Conservation (phyloP, 768 basidiomycete species). For the Rossbeevera mucosa region DNA sequence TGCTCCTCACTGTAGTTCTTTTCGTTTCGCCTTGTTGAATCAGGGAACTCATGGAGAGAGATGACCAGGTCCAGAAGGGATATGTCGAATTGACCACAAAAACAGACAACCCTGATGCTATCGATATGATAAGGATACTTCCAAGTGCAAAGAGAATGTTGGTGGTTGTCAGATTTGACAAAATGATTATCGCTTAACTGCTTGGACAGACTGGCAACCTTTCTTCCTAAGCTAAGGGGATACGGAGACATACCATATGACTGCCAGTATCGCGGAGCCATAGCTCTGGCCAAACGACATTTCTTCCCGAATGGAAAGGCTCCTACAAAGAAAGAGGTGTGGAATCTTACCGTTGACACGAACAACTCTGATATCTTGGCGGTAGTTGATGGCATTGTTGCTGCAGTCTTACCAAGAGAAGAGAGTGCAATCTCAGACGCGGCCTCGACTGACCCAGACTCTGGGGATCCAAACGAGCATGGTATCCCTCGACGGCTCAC, state of each 20-base stretch:
- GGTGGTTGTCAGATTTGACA: background rate
- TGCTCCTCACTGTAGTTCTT: slow-evolving; percentile 21
- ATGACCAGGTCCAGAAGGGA: slow-evolving; percentile 23
- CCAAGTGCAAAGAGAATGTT: slow-evolving; percentile 23
- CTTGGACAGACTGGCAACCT: slow-evolving; percentile 19
- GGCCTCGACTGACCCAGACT: slow-evolving; percentile 8
- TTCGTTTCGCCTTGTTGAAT: background rate
- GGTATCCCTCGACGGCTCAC: background rate
- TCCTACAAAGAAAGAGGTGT: slow-evolving; percentile 27
- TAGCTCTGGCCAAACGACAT: slow-evolving; percentile 27
- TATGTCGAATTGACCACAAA: slow-evolving; percentile 20
- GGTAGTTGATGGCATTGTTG: slow-evolving; percentile 21
- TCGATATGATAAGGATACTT: slow-evolving; percentile 24
- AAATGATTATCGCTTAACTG: background rate
- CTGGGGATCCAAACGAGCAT: slow-evolving; percentile 22
- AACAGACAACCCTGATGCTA: slow-evolving; percentile 9
- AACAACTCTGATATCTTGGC: background rate
- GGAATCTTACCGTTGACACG: background rate
- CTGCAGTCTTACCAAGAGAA: slow-evolving; percentile 25
- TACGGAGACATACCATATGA: slow-evolving; percentile 27
- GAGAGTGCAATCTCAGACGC: slow-evolving; percentile 5
- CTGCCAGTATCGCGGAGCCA: slow-evolving; percentile 24
- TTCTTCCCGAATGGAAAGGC: slow-evolving; percentile 22
- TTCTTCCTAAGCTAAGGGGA: slow-evolving; percentile 28
- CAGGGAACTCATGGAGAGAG: background rate